Conservation (phyloP, 192 early-diverging fungal genomes). For the Podila epicladia region DNA sequence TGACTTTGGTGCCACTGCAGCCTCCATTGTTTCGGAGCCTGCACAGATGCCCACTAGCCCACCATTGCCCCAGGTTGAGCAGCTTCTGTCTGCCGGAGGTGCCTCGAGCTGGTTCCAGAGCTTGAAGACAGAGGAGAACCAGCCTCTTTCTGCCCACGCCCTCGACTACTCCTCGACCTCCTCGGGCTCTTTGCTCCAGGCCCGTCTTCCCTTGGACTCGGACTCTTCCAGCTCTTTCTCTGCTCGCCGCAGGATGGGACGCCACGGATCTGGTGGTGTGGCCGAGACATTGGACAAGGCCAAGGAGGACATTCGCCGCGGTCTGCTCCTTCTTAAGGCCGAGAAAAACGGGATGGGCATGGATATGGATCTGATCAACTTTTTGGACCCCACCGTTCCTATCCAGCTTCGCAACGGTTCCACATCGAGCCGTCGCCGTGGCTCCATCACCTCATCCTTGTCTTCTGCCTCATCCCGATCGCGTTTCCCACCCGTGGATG, state of each 20-base stretch:
- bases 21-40: conserved; percentile 12
- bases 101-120: conserved; percentile 49
- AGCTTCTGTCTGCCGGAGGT: conserved; percentile 27
- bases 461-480: conserved; percentile 37
- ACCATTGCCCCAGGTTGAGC: conserved; percentile 37
- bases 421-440: conserved; percentile 37
- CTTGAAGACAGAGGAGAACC: conserved; percentile 46
- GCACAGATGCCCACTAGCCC: conserved; percentile 36
- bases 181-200: conserved; percentile 19
- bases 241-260: conserved; percentile 42
- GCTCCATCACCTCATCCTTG: conserved; percentile 36
- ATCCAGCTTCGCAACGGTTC: conserved; percentile 13
- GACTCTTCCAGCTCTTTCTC: conserved; percentile 35
- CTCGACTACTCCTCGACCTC: conserved; percentile 38
- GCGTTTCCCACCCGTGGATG: conserved; percentile 40
- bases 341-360: conserved; percentile 50
- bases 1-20: conserved; percentile 25
- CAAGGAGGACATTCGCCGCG: conserved; percentile 53
- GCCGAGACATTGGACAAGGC: conserved; percentile 50
- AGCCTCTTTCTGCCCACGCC: conserved; percentile 27
- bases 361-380: conserved; percentile 47
- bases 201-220: conserved; percentile 24
- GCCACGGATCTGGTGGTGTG: conserved; percentile 35
- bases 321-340: conserved; percentile 51
- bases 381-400: conserved; percentile 32